A percentile compares a stretch with the other conserved stretches of the same genome.
phyloP scores from a whole-genome alignment of 306 rosid species.

The Potentilla sterilis region DNA sequence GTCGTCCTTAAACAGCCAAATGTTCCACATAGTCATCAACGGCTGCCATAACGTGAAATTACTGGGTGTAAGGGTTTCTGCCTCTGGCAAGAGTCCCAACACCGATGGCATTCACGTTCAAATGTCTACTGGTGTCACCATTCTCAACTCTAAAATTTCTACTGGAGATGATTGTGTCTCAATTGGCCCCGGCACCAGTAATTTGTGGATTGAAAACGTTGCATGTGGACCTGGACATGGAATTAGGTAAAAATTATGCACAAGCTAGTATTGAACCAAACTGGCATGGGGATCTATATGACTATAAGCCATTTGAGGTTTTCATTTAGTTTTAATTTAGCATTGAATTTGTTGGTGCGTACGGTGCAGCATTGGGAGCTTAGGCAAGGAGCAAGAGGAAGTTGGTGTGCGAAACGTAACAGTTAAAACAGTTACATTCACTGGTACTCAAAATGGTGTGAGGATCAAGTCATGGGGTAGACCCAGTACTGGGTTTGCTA shows the following conservation, averaged over 20 bases:
- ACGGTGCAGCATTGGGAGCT: conserved; percentile 46
- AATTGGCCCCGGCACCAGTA: conserved; percentile 47
- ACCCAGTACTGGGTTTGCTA: conserved; percentile 48
- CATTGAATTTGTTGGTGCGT: not conserved
- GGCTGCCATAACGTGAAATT: conserved; percentile 40
- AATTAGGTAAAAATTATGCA: conserved; percentile 33
- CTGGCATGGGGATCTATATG: not conserved
- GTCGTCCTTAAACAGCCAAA: conserved; percentile 44
- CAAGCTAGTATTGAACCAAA: not conserved
- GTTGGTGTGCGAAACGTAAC: conserved; percentile 57
- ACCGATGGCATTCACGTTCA: conserved; percentile 66
- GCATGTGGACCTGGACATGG: conserved; percentile 69
- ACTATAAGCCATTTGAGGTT: not conserved
- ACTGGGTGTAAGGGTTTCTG: conserved; percentile 32
- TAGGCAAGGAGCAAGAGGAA: conserved; percentile 40
- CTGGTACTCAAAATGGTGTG: conserved; percentile 45
- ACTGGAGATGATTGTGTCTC: conserved; percentile 70
- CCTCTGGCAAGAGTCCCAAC: conserved; percentile 50
- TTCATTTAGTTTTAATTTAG: not conserved
- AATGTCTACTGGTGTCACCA: conserved; percentile 39
- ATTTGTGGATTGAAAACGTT: conserved; percentile 52
- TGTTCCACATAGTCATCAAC: conserved; percentile 47
- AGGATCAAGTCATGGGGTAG: conserved; percentile 63
- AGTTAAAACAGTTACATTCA: conserved; percentile 31
- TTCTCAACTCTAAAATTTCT: conserved; percentile 31